Evolutionary conservation across 768 basidiomycete species (phyloP).

Genomic region (Russula lepida): DNA sequence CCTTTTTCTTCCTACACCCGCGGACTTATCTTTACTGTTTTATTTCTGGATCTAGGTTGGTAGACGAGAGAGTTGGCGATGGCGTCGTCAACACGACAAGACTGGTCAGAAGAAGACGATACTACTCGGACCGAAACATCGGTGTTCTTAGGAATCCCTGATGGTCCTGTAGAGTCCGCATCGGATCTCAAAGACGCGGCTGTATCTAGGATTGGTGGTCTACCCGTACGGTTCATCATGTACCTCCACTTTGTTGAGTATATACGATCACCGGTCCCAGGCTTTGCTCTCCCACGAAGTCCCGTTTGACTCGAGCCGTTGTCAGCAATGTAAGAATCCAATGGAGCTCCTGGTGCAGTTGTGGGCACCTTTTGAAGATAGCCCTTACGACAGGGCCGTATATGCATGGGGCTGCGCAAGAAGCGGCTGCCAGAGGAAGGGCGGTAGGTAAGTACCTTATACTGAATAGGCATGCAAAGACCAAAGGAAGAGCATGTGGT

Average conservation of each 20-base stretch:
- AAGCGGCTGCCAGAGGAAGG: constrained; percentile 60
- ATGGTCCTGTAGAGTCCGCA: constrained; percentile 52
- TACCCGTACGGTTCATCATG: constrained; percentile 71
- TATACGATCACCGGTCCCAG: constrained; percentile 36
- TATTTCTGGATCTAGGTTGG: background rate
- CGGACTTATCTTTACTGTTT: constrained; percentile 17
- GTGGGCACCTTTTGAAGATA: constrained; percentile 85
- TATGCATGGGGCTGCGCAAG: constrained; percentile 81
- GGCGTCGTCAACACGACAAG: constrained; percentile 41
- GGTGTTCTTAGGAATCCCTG: constrained; percentile 73
- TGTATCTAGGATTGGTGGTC: constrained; percentile 84
- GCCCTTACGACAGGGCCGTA: constrained; percentile 74
- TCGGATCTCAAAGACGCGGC: constrained; percentile 64
- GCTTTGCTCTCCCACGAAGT: constrained; percentile 64
- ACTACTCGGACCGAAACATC: constrained; percentile 53
- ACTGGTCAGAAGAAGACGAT: constrained; percentile 71
- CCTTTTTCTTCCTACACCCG: constrained; percentile 1
- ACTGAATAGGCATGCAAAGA: background rate
- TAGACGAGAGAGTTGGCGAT: constrained; percentile 24
- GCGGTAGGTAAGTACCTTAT: constrained; percentile 55
- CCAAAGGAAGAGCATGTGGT: background rate
- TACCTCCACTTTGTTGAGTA: constrained; percentile 35
- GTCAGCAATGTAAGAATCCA: constrained; percentile 59
- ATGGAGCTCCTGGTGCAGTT: constrained; percentile 83
- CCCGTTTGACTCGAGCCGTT: constrained; percentile 52